These are phyloP conservation scores for Immersiporthe knoxdaviesiana DNA, from an alignment of 2,329 filamentous ascomycete species.

Conservation along the genomic window DNA sequence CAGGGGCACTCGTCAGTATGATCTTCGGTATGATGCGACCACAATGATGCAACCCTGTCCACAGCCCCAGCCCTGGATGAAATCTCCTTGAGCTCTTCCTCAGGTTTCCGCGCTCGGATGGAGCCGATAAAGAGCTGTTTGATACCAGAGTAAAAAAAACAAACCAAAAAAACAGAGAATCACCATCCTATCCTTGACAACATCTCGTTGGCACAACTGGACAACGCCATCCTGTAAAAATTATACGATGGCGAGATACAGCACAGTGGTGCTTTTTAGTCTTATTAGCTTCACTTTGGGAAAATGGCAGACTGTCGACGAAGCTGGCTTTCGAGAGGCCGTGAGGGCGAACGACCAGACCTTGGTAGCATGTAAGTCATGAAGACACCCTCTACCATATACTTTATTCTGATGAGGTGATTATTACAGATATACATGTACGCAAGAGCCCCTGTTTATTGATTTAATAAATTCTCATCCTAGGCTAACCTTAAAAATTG, in stretches of 20 bases:
- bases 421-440: conserved; percentile 19
- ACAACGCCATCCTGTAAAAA: not conserved
- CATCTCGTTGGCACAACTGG: not conserved
- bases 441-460: not conserved
- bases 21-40: conserved; percentile 25
- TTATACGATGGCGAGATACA: conserved; percentile 2
- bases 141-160: no score
- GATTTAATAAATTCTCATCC: not conserved
- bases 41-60: conserved; percentile 6
- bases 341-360: conserved; percentile 15
- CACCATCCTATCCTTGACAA: not conserved
- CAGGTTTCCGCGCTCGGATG: conserved; percentile 4
- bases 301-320: conserved; percentile 19
- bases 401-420: not conserved
- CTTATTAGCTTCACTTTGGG: conserved; percentile 1
- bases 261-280: not conserved
- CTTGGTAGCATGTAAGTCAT: conserved; percentile 25
- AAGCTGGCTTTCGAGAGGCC: conserved; percentile 11
- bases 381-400: not conserved
- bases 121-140: not conserved
- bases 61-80: not conserved
- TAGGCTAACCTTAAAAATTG: not conserved
- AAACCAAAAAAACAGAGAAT: not conserved
- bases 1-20: conserved; percentile 22
- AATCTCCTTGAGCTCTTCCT: not conserved